Conservation (phyloP, 495 filamentous ascomycete genomes). For the Annulohypoxylon maeteangense region DNA sequence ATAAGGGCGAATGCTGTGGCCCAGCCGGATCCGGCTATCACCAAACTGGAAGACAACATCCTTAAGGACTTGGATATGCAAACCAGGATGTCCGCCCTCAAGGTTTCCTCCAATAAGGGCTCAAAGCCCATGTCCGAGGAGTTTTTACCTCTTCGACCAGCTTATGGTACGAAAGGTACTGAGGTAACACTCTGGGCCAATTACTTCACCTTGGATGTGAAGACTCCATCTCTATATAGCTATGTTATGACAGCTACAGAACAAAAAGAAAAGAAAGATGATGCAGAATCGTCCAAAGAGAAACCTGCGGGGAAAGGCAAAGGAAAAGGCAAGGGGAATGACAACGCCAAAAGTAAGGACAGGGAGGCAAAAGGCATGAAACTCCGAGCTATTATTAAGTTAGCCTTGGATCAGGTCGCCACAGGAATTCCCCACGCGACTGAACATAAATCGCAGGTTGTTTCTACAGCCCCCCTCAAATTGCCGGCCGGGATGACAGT, state of each 20-base stretch:
- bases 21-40: conserved; percentile 46
- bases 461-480: conserved; percentile 54
- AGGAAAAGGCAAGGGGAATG: not conserved
- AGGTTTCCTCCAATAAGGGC: conserved; percentile 35
- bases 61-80: conserved; percentile 37
- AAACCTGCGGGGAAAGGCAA: not conserved
- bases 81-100: conserved; percentile 44
- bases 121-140: conserved; percentile 11
- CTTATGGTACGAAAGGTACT: conserved; percentile 65
- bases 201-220: conserved; percentile 65
- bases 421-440: conserved; percentile 56
- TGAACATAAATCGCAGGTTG: conserved; percentile 66
- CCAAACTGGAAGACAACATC: conserved; percentile 49
- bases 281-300: conserved; percentile 23
- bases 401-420: conserved; percentile 56
- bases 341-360: not conserved
- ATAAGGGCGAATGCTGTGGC: conserved; percentile 22
- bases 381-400: conserved; percentile 62
- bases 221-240: conserved; percentile 49
- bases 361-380: conserved; percentile 62
- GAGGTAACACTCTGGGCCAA: conserved; percentile 69
- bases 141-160: conserved; percentile 63
- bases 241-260: conserved; percentile 50
- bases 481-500: conserved; percentile 48
- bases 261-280: conserved; percentile 39